Evolutionary conservation across 2,329 filamentous ascomycete genomes (phyloP).

Genomic region (Capronia americana): DNA sequence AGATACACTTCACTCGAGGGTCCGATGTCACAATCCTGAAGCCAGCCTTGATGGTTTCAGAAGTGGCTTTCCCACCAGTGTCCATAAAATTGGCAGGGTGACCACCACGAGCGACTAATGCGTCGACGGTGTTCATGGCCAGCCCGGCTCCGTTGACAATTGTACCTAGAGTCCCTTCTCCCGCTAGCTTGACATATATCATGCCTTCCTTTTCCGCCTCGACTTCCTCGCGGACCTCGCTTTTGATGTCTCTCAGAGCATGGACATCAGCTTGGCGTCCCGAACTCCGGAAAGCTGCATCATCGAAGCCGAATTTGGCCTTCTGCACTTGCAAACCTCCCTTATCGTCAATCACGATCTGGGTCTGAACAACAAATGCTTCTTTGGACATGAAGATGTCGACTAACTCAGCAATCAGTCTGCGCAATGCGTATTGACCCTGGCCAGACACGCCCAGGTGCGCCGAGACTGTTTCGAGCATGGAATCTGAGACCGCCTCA

Average conservation of each 20-base stretch:
- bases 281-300: constrained; percentile 69
- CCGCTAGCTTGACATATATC: constrained; percentile 72
- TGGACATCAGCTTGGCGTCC: constrained; percentile 69
- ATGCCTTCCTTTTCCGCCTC: constrained; percentile 74
- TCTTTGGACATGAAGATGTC: constrained; percentile 69
- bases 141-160: constrained; percentile 84
- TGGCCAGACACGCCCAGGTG: constrained; percentile 62
- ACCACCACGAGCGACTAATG: constrained; percentile 71
- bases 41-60: constrained; percentile 76
- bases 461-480: constrained; percentile 49
- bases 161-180: constrained; percentile 72
- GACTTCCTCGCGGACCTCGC: constrained; percentile 63
- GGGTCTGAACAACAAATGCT: constrained; percentile 66
- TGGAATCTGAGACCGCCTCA: constrained; percentile 53
- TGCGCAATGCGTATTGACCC: constrained; percentile 53
- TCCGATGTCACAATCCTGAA: constrained; percentile 78
- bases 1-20: constrained; percentile 71
- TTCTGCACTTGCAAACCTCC: constrained; percentile 58
- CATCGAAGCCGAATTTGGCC: constrained; percentile 70
- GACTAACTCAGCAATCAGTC: constrained; percentile 62
- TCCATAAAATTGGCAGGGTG: constrained; percentile 83
- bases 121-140: constrained; percentile 90
- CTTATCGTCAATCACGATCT: constrained; percentile 51
- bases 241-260: constrained; percentile 58
- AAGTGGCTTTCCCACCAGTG: constrained; percentile 86